Conservation (phyloP, 345 rosid species). For the Lagerstroemia speciosa region DNA sequence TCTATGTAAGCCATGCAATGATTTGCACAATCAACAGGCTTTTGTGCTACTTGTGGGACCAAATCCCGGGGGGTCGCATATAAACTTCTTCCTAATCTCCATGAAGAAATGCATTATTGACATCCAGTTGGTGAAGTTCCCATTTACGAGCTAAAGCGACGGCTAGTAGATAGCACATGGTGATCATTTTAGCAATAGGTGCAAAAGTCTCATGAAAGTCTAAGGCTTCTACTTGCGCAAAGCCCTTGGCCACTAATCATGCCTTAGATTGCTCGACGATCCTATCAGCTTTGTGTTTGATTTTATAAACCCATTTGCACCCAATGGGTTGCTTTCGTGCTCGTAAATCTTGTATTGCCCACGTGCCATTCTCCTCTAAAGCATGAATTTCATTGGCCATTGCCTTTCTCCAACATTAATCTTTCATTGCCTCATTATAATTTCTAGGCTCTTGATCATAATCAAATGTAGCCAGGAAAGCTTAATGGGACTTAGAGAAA, state of each 20-base stretch:
- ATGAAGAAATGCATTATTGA: background rate
- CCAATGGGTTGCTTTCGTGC: background rate
- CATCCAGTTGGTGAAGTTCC: background rate
- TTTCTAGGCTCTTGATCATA: no score
- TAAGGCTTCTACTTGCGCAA: background rate
- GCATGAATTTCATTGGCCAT: background rate
- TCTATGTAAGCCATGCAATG: background rate
- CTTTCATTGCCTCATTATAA: background rate
- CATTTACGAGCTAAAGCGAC: background rate
- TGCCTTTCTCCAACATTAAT: background rate
- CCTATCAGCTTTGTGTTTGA: background rate
- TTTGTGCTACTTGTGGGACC: background rate
- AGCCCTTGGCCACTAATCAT: background rate
- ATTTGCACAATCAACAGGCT: background rate
- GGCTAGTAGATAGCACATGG: background rate
- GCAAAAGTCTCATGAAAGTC: constrained; percentile 4
- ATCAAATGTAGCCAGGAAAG: no score
- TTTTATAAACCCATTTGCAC: constrained; percentile 2
- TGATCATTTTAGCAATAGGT: background rate
- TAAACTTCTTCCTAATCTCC: constrained; percentile 2
- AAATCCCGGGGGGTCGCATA: background rate
- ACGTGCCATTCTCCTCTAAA: background rate
- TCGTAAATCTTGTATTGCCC: background rate
- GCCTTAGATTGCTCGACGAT: background rate
- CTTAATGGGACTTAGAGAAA: no score